Evolutionary conservation across 1,284 basidiomycete species (phyloP), one percentile per base, ranked within the genome.

Genomic region (Ustilago loliicola): DNA sequence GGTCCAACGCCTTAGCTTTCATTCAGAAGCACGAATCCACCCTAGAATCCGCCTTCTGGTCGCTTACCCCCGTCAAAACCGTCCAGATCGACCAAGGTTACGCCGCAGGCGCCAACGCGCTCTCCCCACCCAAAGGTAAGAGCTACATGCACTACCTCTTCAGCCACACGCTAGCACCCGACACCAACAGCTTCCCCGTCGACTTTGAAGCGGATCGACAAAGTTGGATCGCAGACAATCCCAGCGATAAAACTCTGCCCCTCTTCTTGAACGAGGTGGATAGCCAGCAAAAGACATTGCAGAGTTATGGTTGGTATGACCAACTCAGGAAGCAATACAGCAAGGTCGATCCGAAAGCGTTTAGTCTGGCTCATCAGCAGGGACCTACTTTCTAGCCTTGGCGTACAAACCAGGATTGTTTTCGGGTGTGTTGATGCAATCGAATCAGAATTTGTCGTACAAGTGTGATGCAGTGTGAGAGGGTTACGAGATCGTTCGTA

Each of bases 231-330:
- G 7, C 29, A 19, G 17, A 56, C 2, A 66, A 70, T n/a, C 69
- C 71, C 3, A 34, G 27, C 27, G 53, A 36, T 36, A 6, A 29
- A n/a, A 64, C 56, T 5, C 36, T 80, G n/a, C 79, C 79, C 3
- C 50, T 80, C 32, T 80, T 82, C 40, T 40, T 80, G 51, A 82
- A 82, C 52, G 80, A 82, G 47, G 72, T 78, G 2, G 72, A 70
- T 34, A 56, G 27, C 0, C 23, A 42, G 7, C 80, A 82, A 52
- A 52, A 57, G 21, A 60, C 68, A 11, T 64, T 82, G 27, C 30
- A 52, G 52, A 58, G 57, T 7, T 82, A 78, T 32, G 72, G 69
- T 1, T 65, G 66, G 61, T 80, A 60, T 32, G 36, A 60, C 1
- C 27, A 61, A 59, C 50, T 82, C 11, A 59, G 66, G 53, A 15